These are phyloP conservation scores for Euphorbia corollata DNA, from an alignment of 441 rosid species.

Conservation along the genomic window DNA sequence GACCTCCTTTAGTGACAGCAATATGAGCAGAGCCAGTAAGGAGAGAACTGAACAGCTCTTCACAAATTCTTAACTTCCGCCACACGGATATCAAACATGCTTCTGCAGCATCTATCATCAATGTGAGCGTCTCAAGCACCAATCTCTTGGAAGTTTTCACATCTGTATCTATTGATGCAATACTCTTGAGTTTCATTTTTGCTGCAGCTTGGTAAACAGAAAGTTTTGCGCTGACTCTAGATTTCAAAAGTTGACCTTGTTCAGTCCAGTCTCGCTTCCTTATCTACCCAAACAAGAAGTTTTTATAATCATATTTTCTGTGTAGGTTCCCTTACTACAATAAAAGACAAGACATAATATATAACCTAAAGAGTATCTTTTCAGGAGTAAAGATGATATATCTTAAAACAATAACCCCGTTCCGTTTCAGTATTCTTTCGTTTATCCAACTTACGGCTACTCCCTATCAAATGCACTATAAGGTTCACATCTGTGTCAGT, in stretches of 20 bases:
- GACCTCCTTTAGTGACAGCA: slow-evolving; percentile 85
- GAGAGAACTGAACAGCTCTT: slow-evolving; percentile 75
- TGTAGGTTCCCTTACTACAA: neutral
- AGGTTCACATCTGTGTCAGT: neutral
- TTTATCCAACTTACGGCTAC: neutral
- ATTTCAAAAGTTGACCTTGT: slow-evolving; percentile 70
- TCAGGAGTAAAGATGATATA: neutral
- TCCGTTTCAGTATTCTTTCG: neutral
- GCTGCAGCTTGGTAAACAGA: slow-evolving; percentile 83
- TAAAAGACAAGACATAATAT: neutral
- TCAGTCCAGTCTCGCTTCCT: slow-evolving; percentile 94
- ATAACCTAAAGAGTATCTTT: slow-evolving; percentile 6
- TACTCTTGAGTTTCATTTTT: slow-evolving; percentile 67
- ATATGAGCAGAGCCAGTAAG: slow-evolving; percentile 78
- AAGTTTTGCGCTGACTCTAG: slow-evolving; percentile 74
- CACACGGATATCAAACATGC: slow-evolving; percentile 85
- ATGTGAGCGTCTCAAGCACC: slow-evolving; percentile 79
- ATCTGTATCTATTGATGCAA: slow-evolving; percentile 69
- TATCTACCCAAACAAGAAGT: slow-evolving; percentile 43
- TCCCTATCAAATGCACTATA: slow-evolving; percentile 1
- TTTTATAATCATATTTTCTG: neutral
- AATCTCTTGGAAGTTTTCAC: slow-evolving; percentile 77
- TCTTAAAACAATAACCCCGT: neutral
- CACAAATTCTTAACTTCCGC: slow-evolving; percentile 85
- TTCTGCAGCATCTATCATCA: slow-evolving; percentile 83